These are phyloP conservation scores for Phytophthora citricola DNA, from an alignment of 352 stramenopile species.

Conservation along the genomic window DNA sequence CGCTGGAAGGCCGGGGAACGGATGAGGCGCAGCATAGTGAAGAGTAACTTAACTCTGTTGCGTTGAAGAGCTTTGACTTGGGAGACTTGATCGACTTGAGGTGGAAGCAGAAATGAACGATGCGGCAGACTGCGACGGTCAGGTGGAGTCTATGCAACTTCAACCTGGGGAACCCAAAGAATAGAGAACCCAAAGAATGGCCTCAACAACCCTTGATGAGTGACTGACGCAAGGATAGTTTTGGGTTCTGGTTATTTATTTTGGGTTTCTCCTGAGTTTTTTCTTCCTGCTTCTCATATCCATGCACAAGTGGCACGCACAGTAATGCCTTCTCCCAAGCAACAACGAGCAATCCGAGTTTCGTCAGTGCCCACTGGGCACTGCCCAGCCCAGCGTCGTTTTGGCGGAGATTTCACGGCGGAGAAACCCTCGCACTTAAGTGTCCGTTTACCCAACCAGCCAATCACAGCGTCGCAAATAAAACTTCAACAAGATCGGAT, in stretches of 20 bases:
- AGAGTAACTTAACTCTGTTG: not conserved
- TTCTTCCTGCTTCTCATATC: too few relatives aligned
- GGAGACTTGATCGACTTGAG: not conserved
- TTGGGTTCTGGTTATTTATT: too few relatives aligned
- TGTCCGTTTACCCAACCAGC: slow-evolving; percentile 3
- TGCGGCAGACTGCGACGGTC: not conserved
- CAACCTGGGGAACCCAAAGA: slow-evolving; percentile 5
- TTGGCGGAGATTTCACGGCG: slow-evolving; percentile 3
- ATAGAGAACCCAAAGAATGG: too few relatives aligned
- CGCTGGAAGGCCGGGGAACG: slow-evolving; percentile 16
- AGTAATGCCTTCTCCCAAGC: not conserved
- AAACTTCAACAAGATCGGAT: slow-evolving; percentile 31
- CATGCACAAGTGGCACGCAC: too few relatives aligned
- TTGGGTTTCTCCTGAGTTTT: too few relatives aligned
- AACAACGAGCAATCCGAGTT: too few relatives aligned
- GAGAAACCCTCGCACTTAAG: slow-evolving; percentile 4
- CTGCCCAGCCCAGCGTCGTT: too few relatives aligned
- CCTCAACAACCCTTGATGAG: too few relatives aligned
- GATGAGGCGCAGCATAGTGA: slow-evolving; percentile 24
- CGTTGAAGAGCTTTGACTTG: not conserved
- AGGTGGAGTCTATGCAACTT: slow-evolving; percentile 23
- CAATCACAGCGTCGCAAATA: slow-evolving; percentile 5
- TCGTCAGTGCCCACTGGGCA: too few relatives aligned
- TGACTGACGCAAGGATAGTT: too few relatives aligned
- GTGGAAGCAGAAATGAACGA: slow-evolving; percentile 13